Percentiles rank a stretch among this genome's conserved stretches.
Evolutionary conservation across 768 basidiomycete genomes (phyloP).

Genomic region (Lactifluus echinatus): DNA sequence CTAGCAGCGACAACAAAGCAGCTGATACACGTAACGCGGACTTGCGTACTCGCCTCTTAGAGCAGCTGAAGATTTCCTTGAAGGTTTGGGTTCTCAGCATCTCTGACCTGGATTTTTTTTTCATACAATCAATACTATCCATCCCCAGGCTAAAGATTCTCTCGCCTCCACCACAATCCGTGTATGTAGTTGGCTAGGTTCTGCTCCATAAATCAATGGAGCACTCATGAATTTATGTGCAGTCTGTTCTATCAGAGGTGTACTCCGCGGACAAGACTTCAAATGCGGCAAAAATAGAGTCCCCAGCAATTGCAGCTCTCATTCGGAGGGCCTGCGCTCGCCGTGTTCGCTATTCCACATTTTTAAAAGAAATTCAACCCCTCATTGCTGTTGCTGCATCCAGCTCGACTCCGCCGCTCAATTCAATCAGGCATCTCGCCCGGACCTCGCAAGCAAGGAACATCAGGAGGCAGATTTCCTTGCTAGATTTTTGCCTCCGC

Average conservation of each 20-base stretch:
- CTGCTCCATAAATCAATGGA: background rate
- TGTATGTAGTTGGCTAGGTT: slow-evolving; percentile 13
- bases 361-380: background rate
- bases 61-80: slow-evolving; percentile 56
- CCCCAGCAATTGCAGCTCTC: slow-evolving; percentile 42
- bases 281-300: slow-evolving; percentile 34
- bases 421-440: slow-evolving; percentile 48
- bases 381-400: background rate
- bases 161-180: slow-evolving; percentile 50
- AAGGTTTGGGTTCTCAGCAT: slow-evolving; percentile 36
- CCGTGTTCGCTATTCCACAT: slow-evolving; percentile 40
- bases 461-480: slow-evolving; percentile 46
- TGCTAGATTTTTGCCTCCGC: slow-evolving; percentile 49
- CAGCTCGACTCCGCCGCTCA: slow-evolving; percentile 54
- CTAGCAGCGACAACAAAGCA: background rate
- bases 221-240: slow-evolving; percentile 1
- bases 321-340: slow-evolving; percentile 49
- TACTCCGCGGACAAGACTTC: slow-evolving; percentile 56
- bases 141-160: slow-evolving; percentile 46
- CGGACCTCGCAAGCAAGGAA: slow-evolving; percentile 60
- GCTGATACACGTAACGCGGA: slow-evolving; percentile 29
- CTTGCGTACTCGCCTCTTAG: slow-evolving; percentile 42
- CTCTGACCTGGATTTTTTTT: background rate
- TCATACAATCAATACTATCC: background rate
- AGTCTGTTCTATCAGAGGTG: slow-evolving; percentile 66